phyloP scores from a whole-genome alignment of 441 rosid species.

The Pelargonium fulgidum region DNA sequence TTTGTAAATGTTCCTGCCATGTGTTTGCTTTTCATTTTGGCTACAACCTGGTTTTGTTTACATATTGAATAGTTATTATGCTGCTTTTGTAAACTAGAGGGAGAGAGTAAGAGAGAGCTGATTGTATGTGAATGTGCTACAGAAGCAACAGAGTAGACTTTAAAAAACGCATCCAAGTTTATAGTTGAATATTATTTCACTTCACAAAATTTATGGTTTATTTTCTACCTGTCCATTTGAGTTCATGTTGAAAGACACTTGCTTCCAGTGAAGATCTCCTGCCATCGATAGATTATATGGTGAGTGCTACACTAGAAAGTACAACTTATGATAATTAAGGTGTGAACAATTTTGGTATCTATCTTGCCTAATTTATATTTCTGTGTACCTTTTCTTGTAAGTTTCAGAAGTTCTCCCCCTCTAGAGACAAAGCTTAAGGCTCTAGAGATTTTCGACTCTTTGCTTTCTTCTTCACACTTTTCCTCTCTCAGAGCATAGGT shows the following conservation, averaged over 20 bases:
- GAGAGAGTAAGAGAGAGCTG: too few species aligned
- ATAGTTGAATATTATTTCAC: too few species aligned
- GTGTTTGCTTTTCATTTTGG: conserved; percentile 84
- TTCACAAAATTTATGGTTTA: too few species aligned
- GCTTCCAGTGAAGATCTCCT: conserved; percentile 94
- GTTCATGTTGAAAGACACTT: conserved; percentile 68
- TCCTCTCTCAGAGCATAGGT: conserved; percentile 42
- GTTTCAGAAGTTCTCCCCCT: conserved; percentile 88
- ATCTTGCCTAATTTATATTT: too few species aligned
- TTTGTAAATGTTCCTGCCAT: conserved; percentile 89
- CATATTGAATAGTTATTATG: too few species aligned
- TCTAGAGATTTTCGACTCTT: conserved; percentile 39
- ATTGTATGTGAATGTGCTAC: too few species aligned
- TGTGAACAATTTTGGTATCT: not conserved
- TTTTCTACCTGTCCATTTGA: conserved; percentile 70
- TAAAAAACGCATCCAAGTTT: too few species aligned
- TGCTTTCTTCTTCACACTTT: conserved; percentile 33
- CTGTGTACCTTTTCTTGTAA: conserved; percentile 77
- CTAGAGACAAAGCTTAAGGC: conserved; percentile 56
- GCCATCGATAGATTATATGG: conserved; percentile 21
- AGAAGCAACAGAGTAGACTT: too few species aligned
- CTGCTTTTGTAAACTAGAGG: too few species aligned
- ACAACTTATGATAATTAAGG: not conserved
- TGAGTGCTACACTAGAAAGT: conserved; percentile 8
- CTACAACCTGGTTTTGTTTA: conserved; percentile 51